phyloP scores from a whole-genome alignment of 1,139 yeast genomes.

The Chernovozyma sophiae-reginae region DNA sequence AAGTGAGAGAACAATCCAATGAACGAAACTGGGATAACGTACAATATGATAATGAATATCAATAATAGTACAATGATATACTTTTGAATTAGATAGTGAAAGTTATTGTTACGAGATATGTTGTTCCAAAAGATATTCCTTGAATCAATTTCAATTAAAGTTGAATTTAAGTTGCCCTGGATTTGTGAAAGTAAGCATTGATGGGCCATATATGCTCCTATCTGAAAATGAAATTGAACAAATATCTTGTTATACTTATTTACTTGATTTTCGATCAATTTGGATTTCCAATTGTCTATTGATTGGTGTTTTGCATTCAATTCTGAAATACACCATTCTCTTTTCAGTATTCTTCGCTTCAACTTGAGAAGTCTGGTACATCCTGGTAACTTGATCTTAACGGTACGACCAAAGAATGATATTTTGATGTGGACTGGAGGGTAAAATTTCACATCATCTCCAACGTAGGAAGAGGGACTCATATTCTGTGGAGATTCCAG shows the following conservation, averaged over 20 bases:
- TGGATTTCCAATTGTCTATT: slow-evolving; percentile 21
- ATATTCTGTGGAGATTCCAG: neutral
- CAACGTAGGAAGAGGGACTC: neutral
- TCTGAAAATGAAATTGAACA: slow-evolving; percentile 45
- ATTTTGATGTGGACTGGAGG: slow-evolving; percentile 31
- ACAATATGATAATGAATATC: slow-evolving; percentile 48
- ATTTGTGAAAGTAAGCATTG: slow-evolving; percentile 47
- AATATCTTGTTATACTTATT: slow-evolving; percentile 42
- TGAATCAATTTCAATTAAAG: slow-evolving; percentile 50
- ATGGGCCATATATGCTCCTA: slow-evolving; percentile 50
- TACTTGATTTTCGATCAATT: slow-evolving; percentile 15
- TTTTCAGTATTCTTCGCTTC: slow-evolving; percentile 17
- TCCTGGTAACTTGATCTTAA: slow-evolving; percentile 28
- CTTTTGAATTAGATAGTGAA: slow-evolving; percentile 29
- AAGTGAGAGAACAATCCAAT: slow-evolving; percentile 65
- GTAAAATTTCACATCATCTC: slow-evolving; percentile 17
- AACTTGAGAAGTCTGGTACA: slow-evolving; percentile 21
- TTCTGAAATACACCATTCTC: slow-evolving; percentile 26
- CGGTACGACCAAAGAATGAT: slow-evolving; percentile 23
- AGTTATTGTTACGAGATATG: slow-evolving; percentile 31
- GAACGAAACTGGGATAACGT: slow-evolving; percentile 70
- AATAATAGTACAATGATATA: slow-evolving; percentile 41
- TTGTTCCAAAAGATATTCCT: slow-evolving; percentile 60
- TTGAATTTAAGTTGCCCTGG: slow-evolving; percentile 39
- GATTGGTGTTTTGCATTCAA: slow-evolving; percentile 15